Evolutionary conservation across 2,329 filamentous ascomycete species (phyloP).

Genomic region (Mariannaea elegans): DNA sequence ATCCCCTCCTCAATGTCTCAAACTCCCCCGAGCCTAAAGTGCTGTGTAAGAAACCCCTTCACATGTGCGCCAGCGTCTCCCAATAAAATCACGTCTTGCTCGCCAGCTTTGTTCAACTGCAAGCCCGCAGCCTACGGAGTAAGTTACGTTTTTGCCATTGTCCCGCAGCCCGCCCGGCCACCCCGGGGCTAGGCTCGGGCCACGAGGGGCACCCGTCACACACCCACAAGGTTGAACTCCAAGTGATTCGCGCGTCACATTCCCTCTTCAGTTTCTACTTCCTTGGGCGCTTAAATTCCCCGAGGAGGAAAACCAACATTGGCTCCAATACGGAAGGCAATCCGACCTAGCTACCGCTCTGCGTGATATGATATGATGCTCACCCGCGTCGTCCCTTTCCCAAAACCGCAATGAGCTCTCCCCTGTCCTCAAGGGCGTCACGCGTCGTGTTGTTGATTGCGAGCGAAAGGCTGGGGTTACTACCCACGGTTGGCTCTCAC

Average conservation of each 20-base stretch:
- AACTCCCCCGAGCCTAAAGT: too few species aligned
- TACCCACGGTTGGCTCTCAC: not conserved
- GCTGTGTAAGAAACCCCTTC: too few species aligned
- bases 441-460: not conserved
- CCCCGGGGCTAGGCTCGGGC: conserved; percentile 31
- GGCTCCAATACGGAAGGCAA: not conserved
- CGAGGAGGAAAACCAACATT: not conserved
- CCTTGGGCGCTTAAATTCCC: conserved; percentile 34
- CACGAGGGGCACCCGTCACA: conserved; percentile 28
- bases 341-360: not conserved
- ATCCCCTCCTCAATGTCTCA: conserved; percentile 1
- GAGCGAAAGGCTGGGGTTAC: not conserved
- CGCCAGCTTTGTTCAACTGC: too few species aligned
- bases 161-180: conserved; percentile 12
- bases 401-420: conserved; percentile 30
- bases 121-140: conserved; percentile 2
- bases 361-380: conserved; percentile 26
- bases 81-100: too few species aligned
- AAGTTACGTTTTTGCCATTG: conserved; percentile 9
- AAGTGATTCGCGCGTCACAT: conserved; percentile 30
- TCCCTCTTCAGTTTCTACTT: not conserved
- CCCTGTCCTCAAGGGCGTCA: conserved; percentile 12
- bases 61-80: too few species aligned
- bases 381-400: conserved; percentile 30
- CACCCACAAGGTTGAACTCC: conserved; percentile 1